Base-by-base conservation (phyloP, 2,329 filamentous ascomycete genomes). In the Boeremia exigua region DNA sequence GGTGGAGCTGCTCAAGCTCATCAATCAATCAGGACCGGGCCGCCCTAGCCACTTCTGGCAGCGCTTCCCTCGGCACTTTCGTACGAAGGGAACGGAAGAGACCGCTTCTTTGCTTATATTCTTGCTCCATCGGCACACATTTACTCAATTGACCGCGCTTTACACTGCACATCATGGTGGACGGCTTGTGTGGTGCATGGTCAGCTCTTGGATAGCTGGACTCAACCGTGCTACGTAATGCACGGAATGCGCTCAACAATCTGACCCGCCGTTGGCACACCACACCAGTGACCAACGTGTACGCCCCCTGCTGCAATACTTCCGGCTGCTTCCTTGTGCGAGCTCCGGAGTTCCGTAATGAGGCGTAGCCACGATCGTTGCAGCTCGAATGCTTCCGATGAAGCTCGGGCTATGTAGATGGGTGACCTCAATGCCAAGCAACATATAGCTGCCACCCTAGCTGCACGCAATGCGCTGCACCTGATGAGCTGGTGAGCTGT, bases 1-100 rank as follows among this genome's bases (percentile, higher is more conserved):
- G 62, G 60, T 60, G 61, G 60, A 66, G 48, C 29, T n/a, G 50
- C 37, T 34, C 46, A 37, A 42, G 36, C 50, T 44, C 51, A 50
- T 32, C 48, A 45, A 49, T 48, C 37, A 44, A 56, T 45, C 45
- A 40, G 38, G 19, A 19, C 45, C 39, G 40, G 32, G 39, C 47
- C 37, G 28, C 25, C 8, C 40, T 44, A 44, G 28, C 36, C 48
- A 15, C 40, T 28, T 25, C 15, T 14, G 34, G 40, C 34, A 42
- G 27, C 42, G 12, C 39, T 23, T 42, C 47, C 42, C 27, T 51
- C 46, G 47, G 53, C 53, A 51, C 23, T 32, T 12, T 48, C 52
- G 40, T 36, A 28, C 49, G 42, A 53, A 53, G 36, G 49, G 49
- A 53, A 29, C 29, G 6, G 11, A 2, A 14, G 4, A 19, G 15